Conservation (phyloP, 148 eudicot species). For the Euryodendron excelsum region DNA sequence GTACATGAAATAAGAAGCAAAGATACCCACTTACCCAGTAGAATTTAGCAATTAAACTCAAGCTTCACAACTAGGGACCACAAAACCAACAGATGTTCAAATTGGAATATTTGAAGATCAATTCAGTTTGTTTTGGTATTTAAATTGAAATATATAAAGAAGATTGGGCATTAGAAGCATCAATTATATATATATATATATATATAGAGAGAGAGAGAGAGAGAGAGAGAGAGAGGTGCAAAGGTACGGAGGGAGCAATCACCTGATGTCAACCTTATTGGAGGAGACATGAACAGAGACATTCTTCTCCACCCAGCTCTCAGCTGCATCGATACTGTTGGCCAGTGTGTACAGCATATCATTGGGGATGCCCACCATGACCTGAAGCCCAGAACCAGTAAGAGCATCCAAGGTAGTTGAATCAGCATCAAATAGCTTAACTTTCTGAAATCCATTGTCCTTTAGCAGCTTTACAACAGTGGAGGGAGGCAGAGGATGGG, state of each 20-base stretch:
- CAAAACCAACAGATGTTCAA: too few species aligned
- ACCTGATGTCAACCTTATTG: conserved; percentile 66
- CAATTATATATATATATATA: too few species aligned
- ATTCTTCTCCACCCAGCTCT: conserved; percentile 72
- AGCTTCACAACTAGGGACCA: too few species aligned
- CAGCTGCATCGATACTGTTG: conserved; percentile 55
- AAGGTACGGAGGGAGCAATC: not conserved
- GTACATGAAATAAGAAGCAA: too few species aligned
- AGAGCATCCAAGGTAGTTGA: conserved; percentile 41
- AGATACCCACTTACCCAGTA: too few species aligned
- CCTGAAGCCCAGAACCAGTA: conserved; percentile 67
- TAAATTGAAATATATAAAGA: too few species aligned
- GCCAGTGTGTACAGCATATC: conserved; percentile 61
- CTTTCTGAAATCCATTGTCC: conserved; percentile 70
- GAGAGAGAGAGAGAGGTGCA: too few species aligned
- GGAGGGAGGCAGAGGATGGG: conserved; percentile 50
- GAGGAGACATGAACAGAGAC: conserved; percentile 57
- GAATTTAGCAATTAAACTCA: too few species aligned
- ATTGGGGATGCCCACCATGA: conserved; percentile 85
- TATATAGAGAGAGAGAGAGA: too few species aligned
- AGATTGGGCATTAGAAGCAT: too few species aligned
- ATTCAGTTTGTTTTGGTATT: too few species aligned
- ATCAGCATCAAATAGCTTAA: conserved; percentile 78
- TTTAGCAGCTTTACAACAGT: conserved; percentile 58
- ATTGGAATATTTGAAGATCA: too few species aligned